These are phyloP conservation scores for Chloris gayana DNA, from an alignment of 176 grass and related monocot genomes.

Conservation along the genomic window DNA sequence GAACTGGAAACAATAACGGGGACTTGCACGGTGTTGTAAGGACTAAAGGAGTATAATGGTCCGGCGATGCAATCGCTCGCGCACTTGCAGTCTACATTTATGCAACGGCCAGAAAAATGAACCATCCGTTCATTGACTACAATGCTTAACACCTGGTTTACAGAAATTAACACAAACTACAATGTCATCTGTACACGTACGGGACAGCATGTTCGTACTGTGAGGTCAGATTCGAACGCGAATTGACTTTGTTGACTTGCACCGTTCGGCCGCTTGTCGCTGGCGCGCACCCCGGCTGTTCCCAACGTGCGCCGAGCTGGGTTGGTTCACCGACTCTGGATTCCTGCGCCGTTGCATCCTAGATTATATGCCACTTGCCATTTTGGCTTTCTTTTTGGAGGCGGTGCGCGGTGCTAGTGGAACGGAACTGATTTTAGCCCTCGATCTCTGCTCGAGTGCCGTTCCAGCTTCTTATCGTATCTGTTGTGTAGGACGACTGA, in stretches of 20 bases:
- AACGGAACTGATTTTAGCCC: not conserved
- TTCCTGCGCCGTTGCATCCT: slow-evolving; percentile 8
- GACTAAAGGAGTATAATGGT: no score
- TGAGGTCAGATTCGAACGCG: not conserved
- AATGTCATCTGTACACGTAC: no score
- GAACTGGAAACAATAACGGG: no score
- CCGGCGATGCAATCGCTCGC: no score
- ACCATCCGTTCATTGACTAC: no score
- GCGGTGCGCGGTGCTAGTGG: not conserved
- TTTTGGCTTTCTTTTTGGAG: not conserved
- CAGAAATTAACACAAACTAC: no score
- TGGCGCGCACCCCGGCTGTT: slow-evolving; percentile 25
- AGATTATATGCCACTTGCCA: slow-evolving; percentile 26
- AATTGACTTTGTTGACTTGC: not conserved
- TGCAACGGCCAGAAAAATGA: no score
- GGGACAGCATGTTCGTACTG: no score
- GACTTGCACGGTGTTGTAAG: no score
- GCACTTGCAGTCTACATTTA: no score
- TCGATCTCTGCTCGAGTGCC: not conserved
- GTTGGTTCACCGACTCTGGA: slow-evolving; percentile 2
- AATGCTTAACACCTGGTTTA: no score
- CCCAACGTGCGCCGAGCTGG: not conserved
- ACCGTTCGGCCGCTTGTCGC: not conserved
- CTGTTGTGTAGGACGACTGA: not conserved
- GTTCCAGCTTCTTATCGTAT: not conserved